These are phyloP conservation scores for Teratosphaeriaceae sp. DNA, from an alignment of 2,329 filamentous ascomycete genomes.

Conservation along the genomic window DNA sequence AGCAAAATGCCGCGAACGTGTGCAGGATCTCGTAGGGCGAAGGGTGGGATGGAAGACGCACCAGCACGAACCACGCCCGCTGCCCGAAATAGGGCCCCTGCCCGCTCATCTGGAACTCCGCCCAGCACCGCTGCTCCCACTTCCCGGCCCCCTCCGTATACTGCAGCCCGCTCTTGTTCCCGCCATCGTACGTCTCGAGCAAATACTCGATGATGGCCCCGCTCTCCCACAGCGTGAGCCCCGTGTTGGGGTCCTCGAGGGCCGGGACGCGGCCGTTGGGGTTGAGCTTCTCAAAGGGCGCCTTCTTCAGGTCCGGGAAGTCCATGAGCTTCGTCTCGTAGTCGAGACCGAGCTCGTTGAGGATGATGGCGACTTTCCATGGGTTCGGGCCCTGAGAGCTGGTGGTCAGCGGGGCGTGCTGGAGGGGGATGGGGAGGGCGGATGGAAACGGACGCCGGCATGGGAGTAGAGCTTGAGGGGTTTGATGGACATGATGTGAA, in stretches of 20 bases:
- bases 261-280: slow-evolving; percentile 39
- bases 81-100: slow-evolving; percentile 38
- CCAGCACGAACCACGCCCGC: slow-evolving; percentile 16
- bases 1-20: no score
- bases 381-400: slow-evolving; percentile 34
- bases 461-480: slow-evolving; percentile 26
- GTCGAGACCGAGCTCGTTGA: slow-evolving; percentile 36
- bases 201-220: slow-evolving; percentile 47
- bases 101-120: slow-evolving; percentile 28
- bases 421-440: neutral
- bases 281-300: slow-evolving; percentile 36
- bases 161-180: slow-evolving; percentile 25
- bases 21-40: no score
- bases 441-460: slow-evolving; percentile 9
- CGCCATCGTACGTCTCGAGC: slow-evolving; percentile 36
- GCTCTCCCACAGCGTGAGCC: slow-evolving; percentile 44
- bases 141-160: slow-evolving; percentile 22
- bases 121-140: slow-evolving; percentile 24
- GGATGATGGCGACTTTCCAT: slow-evolving; percentile 37
- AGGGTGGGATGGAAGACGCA: neutral
- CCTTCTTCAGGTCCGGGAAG: slow-evolving; percentile 36
- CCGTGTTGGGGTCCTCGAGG: slow-evolving; percentile 40
- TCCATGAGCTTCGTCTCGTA: slow-evolving; percentile 39
- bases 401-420: neutral
- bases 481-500: slow-evolving; percentile 11